Conservation (phyloP, 306 rosid genomes). For the Echinosophora koreensis region DNA sequence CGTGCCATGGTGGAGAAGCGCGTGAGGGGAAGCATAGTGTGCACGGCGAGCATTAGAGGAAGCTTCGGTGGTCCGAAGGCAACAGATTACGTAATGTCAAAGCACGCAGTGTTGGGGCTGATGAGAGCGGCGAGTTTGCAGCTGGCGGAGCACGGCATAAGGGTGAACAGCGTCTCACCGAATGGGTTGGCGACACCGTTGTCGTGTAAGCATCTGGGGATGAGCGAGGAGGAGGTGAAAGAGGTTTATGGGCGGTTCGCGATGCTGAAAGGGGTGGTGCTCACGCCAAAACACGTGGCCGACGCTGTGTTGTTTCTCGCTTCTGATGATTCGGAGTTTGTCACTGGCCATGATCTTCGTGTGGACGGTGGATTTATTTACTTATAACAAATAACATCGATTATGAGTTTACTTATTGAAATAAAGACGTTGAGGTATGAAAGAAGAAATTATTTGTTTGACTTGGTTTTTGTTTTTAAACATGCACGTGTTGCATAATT, state of each 20-base stretch:
- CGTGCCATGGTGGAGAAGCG: constrained; percentile 52
- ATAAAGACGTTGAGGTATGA: no score
- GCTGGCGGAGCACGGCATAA: constrained; percentile 47
- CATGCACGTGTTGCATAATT: no score
- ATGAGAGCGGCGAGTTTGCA: constrained; percentile 52
- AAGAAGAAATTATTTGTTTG: no score
- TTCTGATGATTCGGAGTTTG: constrained; percentile 48
- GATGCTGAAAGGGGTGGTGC: constrained; percentile 51
- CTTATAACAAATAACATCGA: no score
- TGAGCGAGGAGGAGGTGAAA: constrained; percentile 22
- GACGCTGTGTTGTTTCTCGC: constrained; percentile 59
- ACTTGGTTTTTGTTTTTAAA: no score
- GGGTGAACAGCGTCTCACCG: constrained; percentile 60
- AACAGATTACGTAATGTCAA: constrained; percentile 51
- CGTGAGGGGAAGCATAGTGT: constrained; percentile 55
- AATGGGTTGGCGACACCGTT: constrained; percentile 43
- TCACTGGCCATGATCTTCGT: constrained; percentile 49
- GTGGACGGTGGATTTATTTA: constrained; percentile 50
- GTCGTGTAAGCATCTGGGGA: not conserved
- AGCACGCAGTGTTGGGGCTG: constrained; percentile 57
- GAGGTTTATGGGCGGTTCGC: not conserved
- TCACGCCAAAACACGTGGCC: constrained; percentile 50
- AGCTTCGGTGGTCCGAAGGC: not conserved
- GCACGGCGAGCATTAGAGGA: constrained; percentile 52
- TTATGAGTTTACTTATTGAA: no score